Conservation (phyloP, 2,329 filamentous ascomycete genomes). For the Cadophora malorum region DNA sequence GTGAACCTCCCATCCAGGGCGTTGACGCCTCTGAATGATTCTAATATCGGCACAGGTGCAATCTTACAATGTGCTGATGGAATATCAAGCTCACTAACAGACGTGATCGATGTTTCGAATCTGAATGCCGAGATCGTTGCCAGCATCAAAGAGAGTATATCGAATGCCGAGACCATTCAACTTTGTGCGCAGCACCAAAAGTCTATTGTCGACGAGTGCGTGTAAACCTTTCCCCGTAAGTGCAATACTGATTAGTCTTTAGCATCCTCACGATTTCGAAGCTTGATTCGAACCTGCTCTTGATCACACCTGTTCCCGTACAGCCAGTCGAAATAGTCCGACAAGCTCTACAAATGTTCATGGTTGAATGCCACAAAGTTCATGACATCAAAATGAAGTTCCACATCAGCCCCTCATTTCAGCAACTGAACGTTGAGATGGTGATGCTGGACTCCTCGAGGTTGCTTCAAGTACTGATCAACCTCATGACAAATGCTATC, state of each 20-base stretch:
- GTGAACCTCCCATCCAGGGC: constrained; percentile 56
- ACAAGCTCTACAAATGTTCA: constrained; percentile 77
- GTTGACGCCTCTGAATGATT: not conserved
- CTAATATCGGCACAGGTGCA: constrained; percentile 53
- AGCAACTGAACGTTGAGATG: constrained; percentile 63
- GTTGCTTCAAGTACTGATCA: constrained; percentile 80
- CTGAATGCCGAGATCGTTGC: constrained; percentile 30
- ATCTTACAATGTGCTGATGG: constrained; percentile 75
- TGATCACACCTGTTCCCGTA: constrained; percentile 68
- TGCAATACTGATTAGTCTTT: not conserved
- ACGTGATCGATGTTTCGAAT: not conserved
- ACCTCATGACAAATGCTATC: constrained; percentile 79
- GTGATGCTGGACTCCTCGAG: constrained; percentile 74
- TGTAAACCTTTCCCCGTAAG: not conserved
- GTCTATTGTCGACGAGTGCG: constrained; percentile 68
- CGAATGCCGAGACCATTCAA: constrained; percentile 80
- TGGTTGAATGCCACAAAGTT: constrained; percentile 69
- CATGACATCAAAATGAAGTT: constrained; percentile 72
- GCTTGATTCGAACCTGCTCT: constrained; percentile 74
- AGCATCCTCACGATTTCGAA: constrained; percentile 72
- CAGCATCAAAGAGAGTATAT: constrained; percentile 65
- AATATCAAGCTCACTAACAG: constrained; percentile 33
- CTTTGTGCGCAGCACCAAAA: constrained; percentile 82
- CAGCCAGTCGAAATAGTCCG: constrained; percentile 59
- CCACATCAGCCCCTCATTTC: constrained; percentile 66